Evolutionary conservation across 2,329 filamentous ascomycete genomes (phyloP), one percentile per base, ranked within the genome.

Genomic region (Aspergillus versicolor): DNA sequence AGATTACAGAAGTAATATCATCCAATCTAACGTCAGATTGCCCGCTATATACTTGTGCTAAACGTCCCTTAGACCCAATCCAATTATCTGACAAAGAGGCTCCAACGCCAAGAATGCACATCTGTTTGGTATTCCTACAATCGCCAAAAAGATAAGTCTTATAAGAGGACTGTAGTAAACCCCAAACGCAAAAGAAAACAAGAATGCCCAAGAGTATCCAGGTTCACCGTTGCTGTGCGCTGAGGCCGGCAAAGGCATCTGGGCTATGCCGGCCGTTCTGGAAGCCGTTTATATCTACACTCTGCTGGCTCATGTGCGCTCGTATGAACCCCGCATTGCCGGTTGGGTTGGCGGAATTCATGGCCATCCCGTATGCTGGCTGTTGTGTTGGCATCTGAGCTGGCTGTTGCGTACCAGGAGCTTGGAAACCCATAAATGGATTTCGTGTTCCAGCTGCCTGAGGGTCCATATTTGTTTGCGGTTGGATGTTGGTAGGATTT

Each of bases 231-330:
- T 76, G 77, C 56, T 78, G 70, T 43, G 79, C 75, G 61, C 79
- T 81, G 62, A 81, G 62, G 66, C 72, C 79, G 22, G 78, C 77
- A 70, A 81, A 81, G 8, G 79, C 76, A 67, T 81, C 79, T 6
- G 79, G 79, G 61, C 78, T 81, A 61, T 81, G 78, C 34, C 79
- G 70, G 4, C 79, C 79, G 53, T 65, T 77, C 56, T 80, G 77
- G 38, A 78, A 65, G 13, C 74, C 75, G 50, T 72, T 78, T 54
- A 81, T 71, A 61, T 80, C 77, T 40, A 81, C 74, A 50, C 79
- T 81, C 47, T 77, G 79, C 58, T 79, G 75, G 65, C 78, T 81
- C 65, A 78, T 74, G 58, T 79, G 76, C 13, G 67, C 64, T 54
- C 68, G 64, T 17, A 63, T 58, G 17, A 66, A 67, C 7, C 52